Conservation (phyloP, 1,284 basidiomycete species). For the Naganishia liquefaciens region DNA sequence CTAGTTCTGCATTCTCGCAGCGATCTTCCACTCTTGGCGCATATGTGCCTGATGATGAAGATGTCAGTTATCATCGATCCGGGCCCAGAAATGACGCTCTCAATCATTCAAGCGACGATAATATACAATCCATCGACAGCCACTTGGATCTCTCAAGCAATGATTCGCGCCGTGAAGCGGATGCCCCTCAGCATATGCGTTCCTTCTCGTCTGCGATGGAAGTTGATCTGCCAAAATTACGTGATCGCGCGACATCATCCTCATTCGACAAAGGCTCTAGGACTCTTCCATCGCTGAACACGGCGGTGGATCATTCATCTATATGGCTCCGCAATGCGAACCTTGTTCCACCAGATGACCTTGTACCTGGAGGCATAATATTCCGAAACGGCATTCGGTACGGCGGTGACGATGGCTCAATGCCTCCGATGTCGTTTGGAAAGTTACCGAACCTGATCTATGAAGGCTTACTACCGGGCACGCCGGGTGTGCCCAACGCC, state of each 20-base stretch:
- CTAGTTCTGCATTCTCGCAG: neutral
- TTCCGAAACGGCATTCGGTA: constrained; percentile 33
- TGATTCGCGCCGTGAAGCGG: neutral
- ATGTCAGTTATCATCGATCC: neutral
- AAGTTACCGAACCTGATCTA: constrained; percentile 25
- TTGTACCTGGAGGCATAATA: constrained; percentile 21
- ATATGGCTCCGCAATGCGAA: constrained; percentile 29
- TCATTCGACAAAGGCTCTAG: neutral
- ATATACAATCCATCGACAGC: constrained; percentile 4
- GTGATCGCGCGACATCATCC: neutral
- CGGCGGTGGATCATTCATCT: constrained; percentile 28
- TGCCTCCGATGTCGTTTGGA: constrained; percentile 31
- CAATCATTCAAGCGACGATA: constrained; percentile 4
- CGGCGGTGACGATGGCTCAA: constrained; percentile 32
- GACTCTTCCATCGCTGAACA: constrained; percentile 24
- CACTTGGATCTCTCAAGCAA: neutral
- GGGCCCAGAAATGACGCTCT: neutral
- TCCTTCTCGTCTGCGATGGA: neutral
- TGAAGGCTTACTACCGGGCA: constrained; percentile 25
- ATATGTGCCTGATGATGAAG: neutral
- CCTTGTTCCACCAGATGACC: constrained; percentile 8
- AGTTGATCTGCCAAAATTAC: neutral
- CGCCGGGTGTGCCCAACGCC: constrained; percentile 7
- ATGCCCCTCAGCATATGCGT: no score
- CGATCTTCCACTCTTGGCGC: neutral